These are phyloP conservation scores for Colletotrichum lini DNA, from an alignment of 2,329 filamentous ascomycete genomes.

Conservation along the genomic window DNA sequence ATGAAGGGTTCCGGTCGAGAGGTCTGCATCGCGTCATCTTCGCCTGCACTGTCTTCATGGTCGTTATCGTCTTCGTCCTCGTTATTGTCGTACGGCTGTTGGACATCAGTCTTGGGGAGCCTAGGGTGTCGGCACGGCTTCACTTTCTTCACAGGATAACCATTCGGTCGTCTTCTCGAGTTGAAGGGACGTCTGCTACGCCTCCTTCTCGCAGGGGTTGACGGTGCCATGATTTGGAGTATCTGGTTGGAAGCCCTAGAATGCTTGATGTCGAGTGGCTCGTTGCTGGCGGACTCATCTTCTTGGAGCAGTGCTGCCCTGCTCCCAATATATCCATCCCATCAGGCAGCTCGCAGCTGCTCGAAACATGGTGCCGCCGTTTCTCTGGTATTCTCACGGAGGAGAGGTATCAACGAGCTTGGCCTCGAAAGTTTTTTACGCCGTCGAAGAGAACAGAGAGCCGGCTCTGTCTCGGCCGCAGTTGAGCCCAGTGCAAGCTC, in stretches of 20 bases:
- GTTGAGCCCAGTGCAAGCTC: no score
- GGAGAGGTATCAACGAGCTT: no score
- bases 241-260: not conserved
- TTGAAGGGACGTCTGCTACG: not conserved
- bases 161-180: not conserved
- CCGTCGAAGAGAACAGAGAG: no score
- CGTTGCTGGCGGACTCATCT: not conserved
- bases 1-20: not conserved
- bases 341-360: not conserved
- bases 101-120: not conserved
- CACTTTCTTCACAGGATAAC: not conserved
- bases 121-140: constrained; percentile 7
- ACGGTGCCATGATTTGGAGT: not conserved
- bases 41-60: not conserved
- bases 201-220: not conserved
- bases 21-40: not conserved
- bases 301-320: not conserved
- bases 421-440: not conserved
- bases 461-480: no score
- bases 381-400: no score
- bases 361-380: not conserved
- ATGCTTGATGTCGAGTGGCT: not conserved
- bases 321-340: not conserved
- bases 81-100: no score
- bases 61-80: no score